Evolutionary conservation across 352 stramenopile species (phyloP), one percentile per base, ranked within the genome.

Genomic region (Blastocystis hominis): DNA sequence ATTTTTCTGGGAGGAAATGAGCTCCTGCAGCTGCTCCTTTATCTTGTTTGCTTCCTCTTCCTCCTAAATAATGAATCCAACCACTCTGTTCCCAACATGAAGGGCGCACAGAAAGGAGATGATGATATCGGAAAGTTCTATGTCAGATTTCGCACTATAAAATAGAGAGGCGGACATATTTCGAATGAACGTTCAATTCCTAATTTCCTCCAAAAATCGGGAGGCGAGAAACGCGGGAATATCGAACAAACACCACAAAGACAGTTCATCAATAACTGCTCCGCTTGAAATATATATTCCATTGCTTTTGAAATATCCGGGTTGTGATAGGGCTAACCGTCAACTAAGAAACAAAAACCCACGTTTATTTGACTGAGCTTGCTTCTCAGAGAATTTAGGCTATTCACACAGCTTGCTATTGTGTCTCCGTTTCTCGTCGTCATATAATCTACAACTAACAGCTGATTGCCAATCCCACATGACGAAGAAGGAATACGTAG

Each of bases 91-190:
- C 3, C 24, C 24, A 50, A 84, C 72, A 84, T 84, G 72, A 30
- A 69, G 66, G 34, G 42, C 34, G 54, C 72, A 69, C 38, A 84
- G 40, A 44, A 66, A 84, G 2, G 72, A 84, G 15, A 84, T 50
- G 34, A 84, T 59, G 30, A 66, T 42, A 54, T 68, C 50, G n/a
- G 4, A 42, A n/a, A 84, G 47, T 53, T 84, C 72, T 53, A 44
- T n/a, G 15, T 84, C 34, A 15, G 50, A 34, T 30, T 64, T 66
- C 10, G 72, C 24, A 68, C 72, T 84, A 53, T 84, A 84, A 34
- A 84, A 84, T 44, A 84, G 44, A 38, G 72, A 42, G 36, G 72
- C 53, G 15, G 72, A 84, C 72, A 84, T 84, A 30, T 3, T 40
- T 44, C 36, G 38, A 44, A 7, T 36, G 66, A 53, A 36, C 66